Base-by-base conservation (phyloP, 805 yeast genomes). In the Danielozyma ontarioensis region DNA sequence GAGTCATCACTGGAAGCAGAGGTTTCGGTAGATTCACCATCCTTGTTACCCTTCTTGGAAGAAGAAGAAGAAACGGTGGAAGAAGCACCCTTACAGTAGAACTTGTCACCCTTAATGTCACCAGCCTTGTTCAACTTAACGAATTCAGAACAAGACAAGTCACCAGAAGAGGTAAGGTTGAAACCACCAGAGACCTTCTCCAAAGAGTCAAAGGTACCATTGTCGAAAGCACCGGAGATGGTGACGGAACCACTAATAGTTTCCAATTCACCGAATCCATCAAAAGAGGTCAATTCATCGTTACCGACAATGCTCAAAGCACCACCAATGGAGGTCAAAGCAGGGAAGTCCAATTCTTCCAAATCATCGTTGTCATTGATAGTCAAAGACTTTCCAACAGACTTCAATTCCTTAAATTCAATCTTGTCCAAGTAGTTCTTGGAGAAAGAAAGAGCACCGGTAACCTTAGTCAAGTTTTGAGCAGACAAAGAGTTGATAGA, bases 161-260 rank as follows among this genome's bases (percentile, higher is more conserved):
- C 81, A 58, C 85, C 83, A 37, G 67, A 58, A 40, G 96, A 74
- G 59, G 81, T 82, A 56, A 93, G 73, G 55, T 69, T 68, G 68
- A 89, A 94, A 64, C 95, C 96, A 77, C 98, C 98, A 59, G 78
- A 77, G 53, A 93, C 95, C 54, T 82, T 76, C 51, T 64, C 70
- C 61, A 93, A 78, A 23, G 76, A 53, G 46, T 81, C 77, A 60
- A 93, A 76, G 41, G 87, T 68, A 56, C 93, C 93, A 55, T 78
- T 75, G 59, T 79, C 71, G 67, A 87, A 86, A 64, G 74, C 69
- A 73, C 98, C 98, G 46, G 62, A 64, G 45, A 90, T 65, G 58
- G 71, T 72, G 46, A 90, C 78, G 51, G 97, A 93, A 76, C 98
- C 97, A 57, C 83, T 85, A 52, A 90, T 77, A 40, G 83, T 63